Base-by-base conservation (phyloP, 768 basidiomycete genomes). In the Mycena vitilis region DNA sequence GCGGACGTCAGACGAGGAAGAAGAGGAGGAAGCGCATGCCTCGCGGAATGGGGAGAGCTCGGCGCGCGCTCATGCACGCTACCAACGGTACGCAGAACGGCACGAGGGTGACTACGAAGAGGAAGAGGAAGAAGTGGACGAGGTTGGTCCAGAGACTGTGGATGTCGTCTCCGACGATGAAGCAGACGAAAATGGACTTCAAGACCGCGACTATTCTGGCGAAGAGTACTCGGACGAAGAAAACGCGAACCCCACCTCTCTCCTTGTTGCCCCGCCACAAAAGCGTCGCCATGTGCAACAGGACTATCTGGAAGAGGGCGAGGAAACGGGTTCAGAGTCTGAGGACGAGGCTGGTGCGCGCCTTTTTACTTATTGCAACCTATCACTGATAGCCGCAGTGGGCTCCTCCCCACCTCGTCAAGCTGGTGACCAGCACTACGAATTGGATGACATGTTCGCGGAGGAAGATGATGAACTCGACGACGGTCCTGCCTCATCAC, bases 141-240 rank as follows among this genome's bases (percentile, higher is more conserved):
- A 63, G 37, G 65, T 62, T 51, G 70, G 42, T 68, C 70, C 67
- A 44, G 76, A 74, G 34, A 51, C 70, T 3, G 63, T 77, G 20
- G 74, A 77, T 23, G 49, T 77, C 15, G 42, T 65, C 22, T 78
- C 78, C n/a, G 78, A 78, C 45, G 74, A 74, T 54, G 75, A 79
- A 25, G 70, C 60, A 38, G 71, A 30, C 30, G 30, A 72, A 22
- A 65, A 59, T 66, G 44, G 53, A 18, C 16, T 58, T 16, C 47
- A 64, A 30, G 75, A 75, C 38, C 76, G 75, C 36, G 75, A 75
- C 10, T 70, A 66, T 23, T 70, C 68, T n/a, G 69, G 72, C 20
- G 75, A 70, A 48, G 71, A 72, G 34, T 65, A 73, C 58, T 66
- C 65, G 23, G 68, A 70, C 45, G 72, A 64, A 18, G 67, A 60